Conservation (phyloP, 2,329 filamentous ascomycete species). For the Ophiocordyceps camponoti-saundersi region DNA sequence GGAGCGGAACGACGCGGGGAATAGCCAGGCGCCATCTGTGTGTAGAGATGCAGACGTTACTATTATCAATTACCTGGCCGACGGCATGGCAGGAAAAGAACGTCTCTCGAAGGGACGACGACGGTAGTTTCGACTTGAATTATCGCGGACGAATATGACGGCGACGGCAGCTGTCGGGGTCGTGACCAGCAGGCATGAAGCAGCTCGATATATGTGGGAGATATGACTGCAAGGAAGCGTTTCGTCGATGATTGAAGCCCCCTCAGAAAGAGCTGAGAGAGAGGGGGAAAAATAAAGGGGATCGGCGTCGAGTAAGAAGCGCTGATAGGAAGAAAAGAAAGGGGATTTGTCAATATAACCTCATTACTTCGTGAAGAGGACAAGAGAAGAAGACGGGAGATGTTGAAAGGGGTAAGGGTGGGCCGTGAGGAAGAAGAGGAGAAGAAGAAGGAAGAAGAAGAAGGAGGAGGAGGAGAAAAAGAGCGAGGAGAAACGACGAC, state of each 20-base stretch:
- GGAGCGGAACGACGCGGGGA: constrained; percentile 46
- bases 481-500: neutral
- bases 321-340: neutral
- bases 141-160: neutral
- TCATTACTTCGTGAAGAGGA: constrained; percentile 17
- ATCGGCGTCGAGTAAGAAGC: neutral
- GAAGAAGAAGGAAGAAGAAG: neutral
- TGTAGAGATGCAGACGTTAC: constrained; percentile 60
- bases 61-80: constrained; percentile 75
- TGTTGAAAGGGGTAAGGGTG: neutral
- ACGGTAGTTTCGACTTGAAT: neutral
- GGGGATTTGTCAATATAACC: neutral
- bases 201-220: neutral
- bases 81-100: constrained; percentile 23
- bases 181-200: neutral
- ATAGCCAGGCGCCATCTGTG: constrained; percentile 68
- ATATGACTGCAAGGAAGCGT: neutral
- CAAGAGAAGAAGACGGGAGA: constrained; percentile 1
- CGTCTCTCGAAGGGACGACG: neutral
- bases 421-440: neutral
- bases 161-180: neutral
- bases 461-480: neutral
- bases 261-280: too few species aligned
- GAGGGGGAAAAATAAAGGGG: neutral
- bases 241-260: too few species aligned